Base-by-base conservation (phyloP, 805 yeast species). In the Ogataea methanolica region DNA sequence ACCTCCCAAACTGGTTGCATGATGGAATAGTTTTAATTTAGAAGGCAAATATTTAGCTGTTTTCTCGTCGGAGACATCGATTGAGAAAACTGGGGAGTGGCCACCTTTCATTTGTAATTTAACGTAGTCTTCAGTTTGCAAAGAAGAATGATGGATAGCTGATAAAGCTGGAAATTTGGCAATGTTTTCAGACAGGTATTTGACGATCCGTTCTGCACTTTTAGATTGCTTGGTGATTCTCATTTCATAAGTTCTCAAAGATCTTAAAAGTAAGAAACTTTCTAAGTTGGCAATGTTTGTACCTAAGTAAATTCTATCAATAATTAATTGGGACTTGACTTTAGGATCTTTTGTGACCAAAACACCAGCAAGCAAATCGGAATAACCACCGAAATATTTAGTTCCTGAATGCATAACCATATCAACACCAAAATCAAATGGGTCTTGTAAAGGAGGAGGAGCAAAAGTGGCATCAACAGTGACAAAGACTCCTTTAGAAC, bases 331-430 rank as follows among this genome's bases (percentile, higher is more conserved):
- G 21, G 68, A 55, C 47, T 76, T 75, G 6, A 72, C 72, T 2
- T 69, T 65, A 8, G 59, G 54, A 50, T 79, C 79, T 60, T 83
- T 82, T n/a, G 86, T 82, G 17, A 83, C 80, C 17, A 90, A 67
- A 12, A 85, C 72, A 33, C 98, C 97, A 5, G 96, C 90, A 43
- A 91, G 71, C 39, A 90, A 69, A 64, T 91, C 97, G 6, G 96
- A 87, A 67, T 91, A 97, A n/a, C 98, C 97, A 36, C 96, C 97
- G 60, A 89, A 85, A 68, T 85, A 92, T 63, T 91, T 91, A 0
- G 97, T 91, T 1, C 90, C 96, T 1, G 97, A 88, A 65, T 91
- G 97, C 78, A 92, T 71, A n/a, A 92, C 82, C 54, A 89, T 68
- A 65, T 92, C 97, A 31, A 85, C 96, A 42, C 92, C 96, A 58